phyloP scores from a whole-genome alignment of 331 rosid genomes.

The Malus hybrid region DNA sequence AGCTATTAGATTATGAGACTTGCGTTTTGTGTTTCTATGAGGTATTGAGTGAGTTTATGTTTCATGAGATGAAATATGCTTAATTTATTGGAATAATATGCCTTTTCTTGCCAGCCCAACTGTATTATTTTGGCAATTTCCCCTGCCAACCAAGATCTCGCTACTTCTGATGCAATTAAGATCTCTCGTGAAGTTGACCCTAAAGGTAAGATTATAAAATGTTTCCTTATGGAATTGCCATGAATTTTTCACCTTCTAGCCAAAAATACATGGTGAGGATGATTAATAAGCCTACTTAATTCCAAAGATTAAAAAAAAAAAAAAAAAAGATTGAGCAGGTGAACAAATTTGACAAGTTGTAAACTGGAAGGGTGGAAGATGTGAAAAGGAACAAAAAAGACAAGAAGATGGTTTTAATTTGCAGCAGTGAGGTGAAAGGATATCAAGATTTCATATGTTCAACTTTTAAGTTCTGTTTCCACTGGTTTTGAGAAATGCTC shows the following conservation, averaged over 20 bases:
- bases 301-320: background rate
- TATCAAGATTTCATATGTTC: background rate
- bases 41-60: background rate
- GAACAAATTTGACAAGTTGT: background rate
- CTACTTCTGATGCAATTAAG: constrained; percentile 53
- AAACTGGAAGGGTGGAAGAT: background rate
- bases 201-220: constrained; percentile 20
- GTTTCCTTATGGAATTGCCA: too few species aligned
- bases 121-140: constrained; percentile 49
- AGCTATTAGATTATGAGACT: background rate
- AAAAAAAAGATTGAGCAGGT: background rate
- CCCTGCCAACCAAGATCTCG: constrained; percentile 53
- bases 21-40: background rate
- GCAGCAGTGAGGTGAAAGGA: background rate
- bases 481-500: background rate
- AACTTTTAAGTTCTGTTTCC: background rate
- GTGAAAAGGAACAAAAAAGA: background rate
- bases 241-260: too few species aligned
- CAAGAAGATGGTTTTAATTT: background rate
- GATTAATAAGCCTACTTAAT: background rate
- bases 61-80: background rate
- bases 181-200: constrained; percentile 51
- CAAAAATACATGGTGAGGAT: background rate
- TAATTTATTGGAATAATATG: background rate
- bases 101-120: constrained; percentile 37